Evolutionary conservation across 139 green algal species (phyloP).

Genomic region (Penium margaritaceum): DNA sequence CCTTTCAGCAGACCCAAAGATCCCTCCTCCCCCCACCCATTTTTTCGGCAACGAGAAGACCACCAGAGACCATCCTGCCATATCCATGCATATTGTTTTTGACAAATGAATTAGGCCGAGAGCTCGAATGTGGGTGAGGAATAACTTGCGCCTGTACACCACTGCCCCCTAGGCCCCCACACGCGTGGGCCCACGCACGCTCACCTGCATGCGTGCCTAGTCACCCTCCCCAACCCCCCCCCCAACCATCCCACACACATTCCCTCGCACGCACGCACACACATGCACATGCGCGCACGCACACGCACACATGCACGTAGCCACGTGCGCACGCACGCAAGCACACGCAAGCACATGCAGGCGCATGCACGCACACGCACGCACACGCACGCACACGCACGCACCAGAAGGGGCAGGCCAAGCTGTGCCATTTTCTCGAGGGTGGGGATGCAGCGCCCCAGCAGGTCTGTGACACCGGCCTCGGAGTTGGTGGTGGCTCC

Average conservation of each 20-base stretch:
- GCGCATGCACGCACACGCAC: slow-evolving; percentile 4
- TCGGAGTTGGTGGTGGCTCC: slow-evolving; percentile 89
- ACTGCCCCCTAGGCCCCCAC: too few relatives aligned
- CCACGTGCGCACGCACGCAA: not conserved
- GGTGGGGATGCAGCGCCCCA: slow-evolving; percentile 43
- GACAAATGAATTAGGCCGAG: too few relatives aligned
- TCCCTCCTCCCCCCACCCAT: too few relatives aligned
- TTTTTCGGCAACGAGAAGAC: too few relatives aligned
- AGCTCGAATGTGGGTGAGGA: too few relatives aligned
- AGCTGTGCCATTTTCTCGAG: slow-evolving; percentile 72
- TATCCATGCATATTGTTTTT: too few relatives aligned
- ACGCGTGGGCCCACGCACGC: too few relatives aligned
- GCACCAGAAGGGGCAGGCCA: slow-evolving; percentile 46
- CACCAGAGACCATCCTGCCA: too few relatives aligned
- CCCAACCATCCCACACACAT: not conserved
- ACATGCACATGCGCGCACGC: not conserved
- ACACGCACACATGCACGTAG: not conserved
- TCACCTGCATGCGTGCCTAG: not conserved
- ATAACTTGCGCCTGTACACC: too few relatives aligned
- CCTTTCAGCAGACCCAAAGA: too few relatives aligned
- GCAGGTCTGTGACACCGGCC: slow-evolving; percentile 42
- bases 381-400: not conserved
- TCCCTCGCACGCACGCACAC: not conserved
- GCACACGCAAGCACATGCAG: not conserved
- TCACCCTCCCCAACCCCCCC: not conserved